Evolutionary conservation across 129 eudicot genomes (phyloP).

Genomic region (Flaveria sonorensis): DNA sequence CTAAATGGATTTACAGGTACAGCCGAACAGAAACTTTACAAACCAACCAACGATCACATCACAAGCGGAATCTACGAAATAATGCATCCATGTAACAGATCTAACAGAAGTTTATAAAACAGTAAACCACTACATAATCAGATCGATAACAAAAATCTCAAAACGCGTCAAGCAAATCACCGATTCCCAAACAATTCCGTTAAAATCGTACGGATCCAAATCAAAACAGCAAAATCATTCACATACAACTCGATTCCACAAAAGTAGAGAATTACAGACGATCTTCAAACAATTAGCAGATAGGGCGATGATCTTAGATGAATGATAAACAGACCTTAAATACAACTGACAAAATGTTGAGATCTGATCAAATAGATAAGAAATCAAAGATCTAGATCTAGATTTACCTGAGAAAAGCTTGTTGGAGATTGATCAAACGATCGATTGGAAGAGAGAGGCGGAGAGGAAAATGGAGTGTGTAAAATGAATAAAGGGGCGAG

Average conservation of each 20-base stretch:
- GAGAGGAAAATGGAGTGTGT: constrained; percentile 12
- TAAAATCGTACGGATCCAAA: background rate
- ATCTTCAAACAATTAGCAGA: constrained; percentile 18
- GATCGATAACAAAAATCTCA: constrained; percentile 22
- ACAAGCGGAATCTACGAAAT: constrained; percentile 15
- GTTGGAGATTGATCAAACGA: constrained; percentile 27
- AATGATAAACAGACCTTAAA: constrained; percentile 4
- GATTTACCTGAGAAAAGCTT: constrained; percentile 39
- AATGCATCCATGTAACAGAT: constrained; percentile 18
- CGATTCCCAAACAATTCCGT: background rate
- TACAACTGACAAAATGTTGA: constrained; percentile 20
- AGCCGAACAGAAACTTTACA: background rate
- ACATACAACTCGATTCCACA: constrained; percentile 11
- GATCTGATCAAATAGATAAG: constrained; percentile 24
- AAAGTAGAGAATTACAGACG: constrained; percentile 3
- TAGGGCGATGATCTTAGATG: constrained; percentile 19
- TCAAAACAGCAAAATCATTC: background rate
- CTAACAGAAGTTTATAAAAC: background rate
- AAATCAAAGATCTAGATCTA: constrained; percentile 35
- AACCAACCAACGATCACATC: constrained; percentile 13
- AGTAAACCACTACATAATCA: constrained; percentile 6
- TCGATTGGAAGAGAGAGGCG: constrained; percentile 26
- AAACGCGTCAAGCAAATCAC: constrained; percentile 17
- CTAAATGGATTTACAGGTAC: constrained; percentile 5
- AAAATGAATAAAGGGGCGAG: constrained; percentile 27